These are phyloP conservation scores for Starmera pachycereana DNA, from an alignment of 805 yeast genomes.

Conservation along the genomic window DNA sequence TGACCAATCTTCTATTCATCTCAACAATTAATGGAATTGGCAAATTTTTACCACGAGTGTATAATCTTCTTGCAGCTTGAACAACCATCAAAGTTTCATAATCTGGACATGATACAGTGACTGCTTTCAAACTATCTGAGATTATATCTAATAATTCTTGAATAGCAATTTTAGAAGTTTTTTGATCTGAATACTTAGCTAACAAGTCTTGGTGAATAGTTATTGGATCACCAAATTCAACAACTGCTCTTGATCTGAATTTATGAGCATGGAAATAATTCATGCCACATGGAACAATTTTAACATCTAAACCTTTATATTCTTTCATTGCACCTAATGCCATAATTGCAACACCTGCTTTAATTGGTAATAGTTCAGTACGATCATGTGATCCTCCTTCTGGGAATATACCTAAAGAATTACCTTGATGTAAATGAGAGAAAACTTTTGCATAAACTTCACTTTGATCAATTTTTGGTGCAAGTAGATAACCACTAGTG, in stretches of 20 bases:
- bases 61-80: conserved; percentile 86
- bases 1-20: conserved; percentile 77
- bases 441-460: conserved; percentile 78
- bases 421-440: conserved; percentile 67
- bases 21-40: conserved; percentile 83
- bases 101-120: conserved; percentile 82
- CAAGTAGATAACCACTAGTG: conserved; percentile 48
- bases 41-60: conserved; percentile 62
- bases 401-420: conserved; percentile 88
- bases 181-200: conserved; percentile 51
- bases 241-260: conserved; percentile 89
- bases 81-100: conserved; percentile 83
- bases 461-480: conserved; percentile 79
- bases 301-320: conserved; percentile 65
- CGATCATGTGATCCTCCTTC: conserved; percentile 99
- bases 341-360: conserved; percentile 98
- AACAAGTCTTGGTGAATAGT: conserved; percentile 54
- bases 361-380: conserved; percentile 80
- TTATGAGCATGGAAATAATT: conserved; percentile 94
- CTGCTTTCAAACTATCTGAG: conserved; percentile 67
- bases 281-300: conserved; percentile 95
- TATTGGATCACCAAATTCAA: conserved; percentile 88
- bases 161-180: conserved; percentile 62
- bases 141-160: conserved; percentile 59
- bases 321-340: conserved; percentile 88